A percentile compares a stretch with the other conserved stretches of the same genome.
These are phyloP conservation scores for Alternaria infectoria DNA, from an alignment of 2,329 filamentous ascomycete genomes.

Conservation along the genomic window DNA sequence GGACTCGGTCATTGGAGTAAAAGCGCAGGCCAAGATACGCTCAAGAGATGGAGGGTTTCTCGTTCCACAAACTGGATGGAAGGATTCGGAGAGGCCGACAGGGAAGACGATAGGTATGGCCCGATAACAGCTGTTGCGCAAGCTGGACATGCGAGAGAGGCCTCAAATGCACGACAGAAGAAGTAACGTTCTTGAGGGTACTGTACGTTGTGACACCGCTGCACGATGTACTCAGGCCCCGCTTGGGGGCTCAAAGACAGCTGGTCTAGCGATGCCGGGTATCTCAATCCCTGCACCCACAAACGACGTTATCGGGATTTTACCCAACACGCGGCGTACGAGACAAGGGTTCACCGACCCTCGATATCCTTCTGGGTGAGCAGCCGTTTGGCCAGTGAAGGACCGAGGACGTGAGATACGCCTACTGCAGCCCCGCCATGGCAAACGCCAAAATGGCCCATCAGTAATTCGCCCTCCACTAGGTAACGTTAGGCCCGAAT, in stretches of 20 bases:
- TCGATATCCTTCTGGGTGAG: neutral
- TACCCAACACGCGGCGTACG: slow-evolving; percentile 2
- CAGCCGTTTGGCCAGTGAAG: slow-evolving; percentile 1
- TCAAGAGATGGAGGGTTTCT: slow-evolving; percentile 30
- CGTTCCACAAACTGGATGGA: slow-evolving; percentile 7
- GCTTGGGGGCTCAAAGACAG: neutral
- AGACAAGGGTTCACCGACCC: slow-evolving; percentile 1
- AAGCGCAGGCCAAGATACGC: slow-evolving; percentile 31
- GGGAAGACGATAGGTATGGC: slow-evolving; percentile 5
- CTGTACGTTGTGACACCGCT: neutral
- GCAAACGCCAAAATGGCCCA: slow-evolving; percentile 2
- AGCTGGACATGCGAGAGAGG: neutral
- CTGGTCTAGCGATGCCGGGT: slow-evolving; percentile 1
- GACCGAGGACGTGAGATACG: neutral
- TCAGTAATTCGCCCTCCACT: slow-evolving; percentile 9
- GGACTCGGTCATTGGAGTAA: slow-evolving; percentile 34
- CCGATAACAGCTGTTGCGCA: neutral
- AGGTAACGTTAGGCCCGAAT: slow-evolving; percentile 6
- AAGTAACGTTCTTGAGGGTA: neutral
- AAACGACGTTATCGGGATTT: slow-evolving; percentile 9
- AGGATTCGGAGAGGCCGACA: slow-evolving; percentile 32
- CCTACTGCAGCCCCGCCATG: slow-evolving; percentile 4
- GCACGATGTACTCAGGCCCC: neutral
- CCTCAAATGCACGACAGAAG: neutral
- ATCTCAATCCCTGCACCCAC: slow-evolving; percentile 6